phyloP scores from a whole-genome alignment of 129 eudicot genomes.

The Flaveria trinervia region DNA sequence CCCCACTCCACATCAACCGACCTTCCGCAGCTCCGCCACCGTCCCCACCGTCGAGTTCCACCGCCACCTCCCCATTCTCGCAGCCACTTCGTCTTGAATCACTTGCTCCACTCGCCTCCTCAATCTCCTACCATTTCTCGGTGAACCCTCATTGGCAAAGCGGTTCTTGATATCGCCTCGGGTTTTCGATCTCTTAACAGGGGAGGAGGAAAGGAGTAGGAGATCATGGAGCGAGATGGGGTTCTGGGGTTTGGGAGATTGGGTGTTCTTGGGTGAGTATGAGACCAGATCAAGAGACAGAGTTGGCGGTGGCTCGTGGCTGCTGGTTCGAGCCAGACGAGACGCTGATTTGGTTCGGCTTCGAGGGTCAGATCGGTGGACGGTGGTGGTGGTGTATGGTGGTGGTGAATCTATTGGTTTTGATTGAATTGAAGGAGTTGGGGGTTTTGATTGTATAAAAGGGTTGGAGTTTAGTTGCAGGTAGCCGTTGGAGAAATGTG shows the following conservation, averaged over 20 bases:
- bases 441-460: conserved; percentile 9
- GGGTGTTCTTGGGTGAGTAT: conserved; percentile 46
- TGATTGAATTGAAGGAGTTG: conserved; percentile 11
- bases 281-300: conserved; percentile 66
- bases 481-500: conserved; percentile 27
- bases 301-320: conserved; percentile 42
- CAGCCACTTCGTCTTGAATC: conserved; percentile 26
- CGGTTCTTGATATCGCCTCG: conserved; percentile 55
- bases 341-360: conserved; percentile 61
- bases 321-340: conserved; percentile 56
- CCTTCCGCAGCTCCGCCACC: no score
- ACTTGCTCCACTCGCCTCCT: conserved; percentile 69
- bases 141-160: conserved; percentile 53
- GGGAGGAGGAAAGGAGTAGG: conserved; percentile 75
- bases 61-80: no score
- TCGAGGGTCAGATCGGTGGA: conserved; percentile 48
- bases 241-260: conserved; percentile 50
- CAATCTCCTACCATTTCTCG: conserved; percentile 56
- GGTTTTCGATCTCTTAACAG: conserved; percentile 51
- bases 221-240: conserved; percentile 60
- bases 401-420: conserved; percentile 52
- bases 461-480: conserved; percentile 21
- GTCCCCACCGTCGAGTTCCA: no score
- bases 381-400: conserved; percentile 5
- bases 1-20: no score